Evolutionary conservation across 2,329 filamentous ascomycete species (phyloP).

Genomic region (Phialocephala sp.): DNA sequence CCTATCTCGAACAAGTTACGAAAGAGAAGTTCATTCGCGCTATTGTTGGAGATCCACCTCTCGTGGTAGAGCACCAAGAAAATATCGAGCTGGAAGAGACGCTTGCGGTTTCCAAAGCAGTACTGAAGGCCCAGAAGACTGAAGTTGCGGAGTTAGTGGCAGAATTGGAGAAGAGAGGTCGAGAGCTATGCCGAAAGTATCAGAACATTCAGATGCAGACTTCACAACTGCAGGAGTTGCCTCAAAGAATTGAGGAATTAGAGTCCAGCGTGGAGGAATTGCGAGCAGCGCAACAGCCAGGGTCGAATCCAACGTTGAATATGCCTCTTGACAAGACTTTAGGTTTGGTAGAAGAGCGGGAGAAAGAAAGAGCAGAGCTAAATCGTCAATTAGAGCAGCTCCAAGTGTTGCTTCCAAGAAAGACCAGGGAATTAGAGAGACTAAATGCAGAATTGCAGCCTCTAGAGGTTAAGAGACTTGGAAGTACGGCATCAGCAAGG

Average conservation of each 20-base stretch:
- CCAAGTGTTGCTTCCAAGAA: slow-evolving; percentile 66
- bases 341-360: slow-evolving; percentile 56
- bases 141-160: slow-evolving; percentile 76
- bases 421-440: slow-evolving; percentile 69
- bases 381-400: slow-evolving; percentile 69
- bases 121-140: slow-evolving; percentile 79
- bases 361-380: slow-evolving; percentile 59
- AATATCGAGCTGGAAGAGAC: slow-evolving; percentile 80
- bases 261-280: slow-evolving; percentile 56
- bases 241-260: slow-evolving; percentile 54
- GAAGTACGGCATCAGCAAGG: slow-evolving; percentile 68
- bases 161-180: slow-evolving; percentile 70
- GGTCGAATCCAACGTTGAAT: slow-evolving; percentile 54
- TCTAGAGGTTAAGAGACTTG: slow-evolving; percentile 70
- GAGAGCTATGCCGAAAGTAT: slow-evolving; percentile 61
- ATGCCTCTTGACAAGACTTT: slow-evolving; percentile 64
- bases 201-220: slow-evolving; percentile 57
- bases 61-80: slow-evolving; percentile 81
- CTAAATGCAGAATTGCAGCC: slow-evolving; percentile 71
- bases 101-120: slow-evolving; percentile 71
- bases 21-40: slow-evolving; percentile 97
- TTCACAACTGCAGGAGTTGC: slow-evolving; percentile 56
- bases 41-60: slow-evolving; percentile 87
- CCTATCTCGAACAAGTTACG: slow-evolving; percentile 96
- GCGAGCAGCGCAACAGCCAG: slow-evolving; percentile 48